Evolutionary conservation across 1,284 basidiomycete species (phyloP).

Genomic region (Ustilago curta): DNA sequence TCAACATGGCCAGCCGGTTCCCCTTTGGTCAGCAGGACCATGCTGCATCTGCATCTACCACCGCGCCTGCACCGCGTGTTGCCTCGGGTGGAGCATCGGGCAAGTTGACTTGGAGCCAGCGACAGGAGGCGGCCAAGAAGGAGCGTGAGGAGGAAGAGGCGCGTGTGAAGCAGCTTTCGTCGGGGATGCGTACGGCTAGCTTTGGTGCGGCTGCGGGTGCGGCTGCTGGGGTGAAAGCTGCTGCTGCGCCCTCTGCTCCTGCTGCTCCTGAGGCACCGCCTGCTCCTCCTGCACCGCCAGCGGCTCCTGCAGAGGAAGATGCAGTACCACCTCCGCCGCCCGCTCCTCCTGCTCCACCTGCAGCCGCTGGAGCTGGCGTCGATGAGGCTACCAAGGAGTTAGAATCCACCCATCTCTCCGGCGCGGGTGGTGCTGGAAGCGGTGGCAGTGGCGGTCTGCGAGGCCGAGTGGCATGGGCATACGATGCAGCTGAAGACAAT

Average conservation of each 20-base stretch:
- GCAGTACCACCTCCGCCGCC: conserved; percentile 20
- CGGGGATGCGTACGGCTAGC: conserved; percentile 40
- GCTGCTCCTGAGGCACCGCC: conserved; percentile 41
- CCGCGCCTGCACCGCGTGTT: conserved; percentile 40
- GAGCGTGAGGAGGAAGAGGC: conserved; percentile 62
- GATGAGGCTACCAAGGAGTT: conserved; percentile 37
- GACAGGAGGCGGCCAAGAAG: conserved; percentile 64
- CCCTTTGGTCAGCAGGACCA: conserved; percentile 55
- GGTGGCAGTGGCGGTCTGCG: conserved; percentile 30
- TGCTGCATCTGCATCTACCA: conserved; percentile 18
- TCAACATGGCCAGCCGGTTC: conserved; percentile 63
- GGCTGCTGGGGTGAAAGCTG: conserved; percentile 19
- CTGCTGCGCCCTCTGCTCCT: conserved; percentile 35
- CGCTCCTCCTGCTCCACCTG: conserved; percentile 37
- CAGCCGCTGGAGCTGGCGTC: conserved; percentile 18
- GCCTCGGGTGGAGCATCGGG: conserved; percentile 48
- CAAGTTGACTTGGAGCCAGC: conserved; percentile 68
- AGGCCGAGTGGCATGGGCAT: conserved; percentile 64
- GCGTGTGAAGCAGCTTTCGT: conserved; percentile 26
- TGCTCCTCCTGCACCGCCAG: conserved; percentile 44
- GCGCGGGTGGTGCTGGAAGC: neutral
- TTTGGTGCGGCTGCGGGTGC: conserved; percentile 19
- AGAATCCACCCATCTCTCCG: conserved; percentile 33
- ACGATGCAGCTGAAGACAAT: conserved; percentile 66
- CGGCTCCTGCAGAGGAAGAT: conserved; percentile 8